These are phyloP conservation scores for Tolypocladium tundrense DNA, from an alignment of 2,329 filamentous ascomycete species.

Conservation along the genomic window DNA sequence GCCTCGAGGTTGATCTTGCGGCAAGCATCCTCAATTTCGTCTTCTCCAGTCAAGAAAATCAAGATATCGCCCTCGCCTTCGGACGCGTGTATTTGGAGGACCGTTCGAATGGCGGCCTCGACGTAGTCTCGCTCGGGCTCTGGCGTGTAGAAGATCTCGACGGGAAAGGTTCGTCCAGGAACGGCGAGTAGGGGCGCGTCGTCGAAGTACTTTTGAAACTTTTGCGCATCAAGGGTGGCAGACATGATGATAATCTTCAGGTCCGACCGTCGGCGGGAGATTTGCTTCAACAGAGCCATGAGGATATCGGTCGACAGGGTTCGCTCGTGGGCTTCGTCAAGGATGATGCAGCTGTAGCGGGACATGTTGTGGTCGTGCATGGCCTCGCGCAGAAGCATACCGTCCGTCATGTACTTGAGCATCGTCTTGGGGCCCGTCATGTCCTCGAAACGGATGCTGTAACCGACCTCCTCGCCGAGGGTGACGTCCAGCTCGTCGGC, in stretches of 20 bases:
- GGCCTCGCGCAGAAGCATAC: slow-evolving; percentile 93
- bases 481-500: slow-evolving; percentile 92
- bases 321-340: slow-evolving; percentile 96
- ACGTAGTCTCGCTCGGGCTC: slow-evolving; percentile 96
- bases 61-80: slow-evolving; percentile 89
- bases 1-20: slow-evolving; percentile 84
- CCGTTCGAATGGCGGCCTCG: slow-evolving; percentile 86
- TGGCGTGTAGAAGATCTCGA: slow-evolving; percentile 97
- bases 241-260: slow-evolving; percentile 99
- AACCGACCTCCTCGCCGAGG: slow-evolving; percentile 90
- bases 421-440: slow-evolving; percentile 80
- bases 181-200: slow-evolving; percentile 88
- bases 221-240: slow-evolving; percentile 91
- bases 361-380: slow-evolving; percentile 91
- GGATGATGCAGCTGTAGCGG: slow-evolving; percentile 94
- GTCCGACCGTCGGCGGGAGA: slow-evolving; percentile 71
- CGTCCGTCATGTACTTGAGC: slow-evolving; percentile 99
- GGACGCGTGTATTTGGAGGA: slow-evolving; percentile 90
- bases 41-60: slow-evolving; percentile 92
- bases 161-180: slow-evolving; percentile 87
- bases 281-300: slow-evolving; percentile 91
- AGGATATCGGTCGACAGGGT: slow-evolving; percentile 95
- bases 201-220: slow-evolving; percentile 96
- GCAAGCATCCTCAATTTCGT: slow-evolving; percentile 95
- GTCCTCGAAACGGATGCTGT: slow-evolving; percentile 98